Percentiles rank a stretch among this genome's conserved stretches.
Evolutionary conservation across 1,139 yeast genomes (phyloP).

Genomic region (Geotrichum aggregatum): DNA sequence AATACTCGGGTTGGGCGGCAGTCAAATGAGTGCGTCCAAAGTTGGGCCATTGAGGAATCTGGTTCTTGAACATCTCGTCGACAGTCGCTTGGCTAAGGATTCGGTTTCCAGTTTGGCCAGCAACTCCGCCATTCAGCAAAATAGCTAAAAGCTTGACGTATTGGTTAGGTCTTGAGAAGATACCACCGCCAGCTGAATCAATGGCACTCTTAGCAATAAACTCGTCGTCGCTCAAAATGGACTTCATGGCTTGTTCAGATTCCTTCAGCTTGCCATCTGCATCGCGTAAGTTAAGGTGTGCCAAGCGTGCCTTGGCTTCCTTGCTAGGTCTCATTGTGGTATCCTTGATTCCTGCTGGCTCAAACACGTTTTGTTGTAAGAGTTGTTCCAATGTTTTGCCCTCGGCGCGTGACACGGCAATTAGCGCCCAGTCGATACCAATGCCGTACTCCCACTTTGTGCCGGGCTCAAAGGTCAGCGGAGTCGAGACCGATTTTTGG

Average conservation of each 20-base stretch:
- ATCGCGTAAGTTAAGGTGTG: conserved; percentile 20
- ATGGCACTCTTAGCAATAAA: conserved; percentile 8
- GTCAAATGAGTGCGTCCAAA: conserved; percentile 26
- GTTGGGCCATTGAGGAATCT: conserved; percentile 28
- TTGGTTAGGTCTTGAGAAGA: conserved; percentile 45
- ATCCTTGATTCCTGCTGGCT: conserved; percentile 45
- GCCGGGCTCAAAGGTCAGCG: conserved; percentile 54
- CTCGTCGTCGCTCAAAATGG: conserved; percentile 15
- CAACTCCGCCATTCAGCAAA: conserved; percentile 46
- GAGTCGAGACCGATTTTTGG: conserved; percentile 31
- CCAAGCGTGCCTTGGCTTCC: conserved; percentile 14
- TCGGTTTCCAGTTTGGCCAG: conserved; percentile 33
- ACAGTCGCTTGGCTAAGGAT: conserved; percentile 34
- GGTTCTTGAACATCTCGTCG: conserved; percentile 27
- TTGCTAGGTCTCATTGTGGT: conserved; percentile 37
- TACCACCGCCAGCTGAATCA: conserved; percentile 49
- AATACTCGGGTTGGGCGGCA: conserved; percentile 22
- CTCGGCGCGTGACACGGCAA: conserved; percentile 44
- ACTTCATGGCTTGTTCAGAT: conserved; percentile 10
- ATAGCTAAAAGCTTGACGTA: conserved; percentile 45
- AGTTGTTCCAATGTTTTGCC: conserved; percentile 46
- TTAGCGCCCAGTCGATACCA: conserved; percentile 53
- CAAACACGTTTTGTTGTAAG: conserved; percentile 42
- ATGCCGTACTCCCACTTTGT: conserved; percentile 51
- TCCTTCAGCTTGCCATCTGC: conserved; percentile 16